phyloP scores from a whole-genome alignment of 768 basidiomycete species.

The Dacryopinax primogenitus region DNA sequence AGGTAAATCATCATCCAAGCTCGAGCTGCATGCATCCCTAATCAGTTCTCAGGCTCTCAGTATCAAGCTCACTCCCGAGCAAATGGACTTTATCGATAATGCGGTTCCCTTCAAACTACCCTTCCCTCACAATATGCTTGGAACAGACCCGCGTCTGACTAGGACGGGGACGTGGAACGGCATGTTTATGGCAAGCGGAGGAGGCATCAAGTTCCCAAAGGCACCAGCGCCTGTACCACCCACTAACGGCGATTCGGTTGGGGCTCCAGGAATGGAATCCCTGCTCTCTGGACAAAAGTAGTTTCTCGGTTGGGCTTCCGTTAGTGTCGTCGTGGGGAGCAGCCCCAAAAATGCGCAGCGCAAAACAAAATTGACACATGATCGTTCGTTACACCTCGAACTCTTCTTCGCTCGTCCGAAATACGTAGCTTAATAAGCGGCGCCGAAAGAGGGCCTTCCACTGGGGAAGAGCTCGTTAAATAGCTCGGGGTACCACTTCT shows the following conservation, averaged over 20 bases:
- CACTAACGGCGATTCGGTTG: not conserved
- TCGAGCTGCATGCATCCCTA: not conserved
- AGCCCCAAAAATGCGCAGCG: not conserved
- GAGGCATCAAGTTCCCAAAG: not conserved
- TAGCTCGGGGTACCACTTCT: constrained; percentile 60
- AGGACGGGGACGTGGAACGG: not conserved
- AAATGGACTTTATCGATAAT: constrained; percentile 37
- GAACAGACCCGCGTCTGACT: not conserved
- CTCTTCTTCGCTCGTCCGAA: not conserved
- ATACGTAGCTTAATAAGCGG: not conserved
- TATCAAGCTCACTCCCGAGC: constrained; percentile 35
- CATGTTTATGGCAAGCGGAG: not conserved
- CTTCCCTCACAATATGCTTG: constrained; percentile 30
- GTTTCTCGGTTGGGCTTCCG: not conserved
- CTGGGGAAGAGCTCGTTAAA: constrained; percentile 60
- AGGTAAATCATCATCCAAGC: not conserved
- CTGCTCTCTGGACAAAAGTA: no score
- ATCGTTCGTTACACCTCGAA: not conserved
- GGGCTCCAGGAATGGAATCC: not conserved
- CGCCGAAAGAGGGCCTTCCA: constrained; percentile 21
- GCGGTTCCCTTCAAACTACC: constrained; percentile 36
- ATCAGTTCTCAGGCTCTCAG: constrained; percentile 31
- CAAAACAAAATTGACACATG: not conserved
- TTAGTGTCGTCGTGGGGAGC: no score
- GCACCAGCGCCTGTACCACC: not conserved